Base-by-base conservation (phyloP, 176 grass and related monocot species). In the Aegilops sharonensis region DNA sequence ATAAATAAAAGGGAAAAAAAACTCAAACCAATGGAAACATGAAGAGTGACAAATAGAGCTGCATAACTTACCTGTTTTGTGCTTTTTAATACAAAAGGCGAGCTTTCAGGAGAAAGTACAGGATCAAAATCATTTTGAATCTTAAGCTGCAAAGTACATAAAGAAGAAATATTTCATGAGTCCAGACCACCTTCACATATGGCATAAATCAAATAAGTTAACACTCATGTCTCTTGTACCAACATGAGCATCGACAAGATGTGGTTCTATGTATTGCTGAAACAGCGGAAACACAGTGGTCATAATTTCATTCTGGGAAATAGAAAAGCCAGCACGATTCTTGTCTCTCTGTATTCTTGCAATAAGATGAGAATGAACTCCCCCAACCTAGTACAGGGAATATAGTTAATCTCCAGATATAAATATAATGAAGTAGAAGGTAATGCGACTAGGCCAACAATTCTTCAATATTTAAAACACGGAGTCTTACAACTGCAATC, bases 201-300 rank as follows among this genome's bases (percentile, higher is more conserved):
- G 39, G 43, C 25, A 78, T 45, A 69, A 25, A 74, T 32, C 31
- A 81, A 71, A 86, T 23, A 86, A 14, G 27, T 70, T 3, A 92
- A 87, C 54, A 79, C 29, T 87, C 72, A 81, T 87, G 79, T 92
- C 88, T 88, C 64, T 91, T 92, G 97, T 95, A 95, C 97, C 90
- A 95, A 98, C 97, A 95, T 98, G 97, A 92, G 97, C 97, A 98
- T 98, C 88, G 29, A 98, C 94, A 95, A 98, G 97, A 91, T 98
- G 97, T 83, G 97, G 97, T 91, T 98, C 97, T 81, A 98, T 98
- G 77, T 95, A 89, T 78, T 95, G 93, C 72, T 98, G 93, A 89
- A 98, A 98, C 62, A 95, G 85, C 20, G 94, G 97, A 92, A 98
- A 98, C 61, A 98, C 97, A 4, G 97, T 98, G 62, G 90, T 90